Conservation (phyloP, 2,329 filamentous ascomycete genomes). For the Metarhizium guizhouense region DNA sequence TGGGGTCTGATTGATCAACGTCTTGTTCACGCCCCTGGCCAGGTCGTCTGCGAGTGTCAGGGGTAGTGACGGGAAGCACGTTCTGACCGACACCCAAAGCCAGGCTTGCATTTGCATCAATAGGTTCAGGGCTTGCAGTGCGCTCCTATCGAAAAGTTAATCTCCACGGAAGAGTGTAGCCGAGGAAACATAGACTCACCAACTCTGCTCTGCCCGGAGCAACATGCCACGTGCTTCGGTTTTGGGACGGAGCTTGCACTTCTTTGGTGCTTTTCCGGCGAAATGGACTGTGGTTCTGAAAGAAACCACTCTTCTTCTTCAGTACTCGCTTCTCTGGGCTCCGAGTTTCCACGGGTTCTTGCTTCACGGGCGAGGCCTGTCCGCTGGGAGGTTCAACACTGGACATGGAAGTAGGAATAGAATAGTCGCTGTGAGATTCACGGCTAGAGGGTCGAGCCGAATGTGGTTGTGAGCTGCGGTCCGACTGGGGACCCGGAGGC, state of each 20-base stretch:
- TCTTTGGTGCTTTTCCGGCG: constrained; percentile 85
- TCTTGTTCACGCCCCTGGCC: constrained; percentile 24
- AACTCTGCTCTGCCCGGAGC: constrained; percentile 13
- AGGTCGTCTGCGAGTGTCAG: constrained; percentile 46
- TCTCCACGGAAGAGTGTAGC: background rate
- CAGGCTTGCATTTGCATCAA: constrained; percentile 85
- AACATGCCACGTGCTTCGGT: constrained; percentile 53
- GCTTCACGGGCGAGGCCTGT: constrained; percentile 66
- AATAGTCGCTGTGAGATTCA: constrained; percentile 86
- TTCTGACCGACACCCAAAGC: constrained; percentile 94
- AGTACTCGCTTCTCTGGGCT: constrained; percentile 57
- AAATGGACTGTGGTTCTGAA: constrained; percentile 89
- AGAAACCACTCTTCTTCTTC: constrained; percentile 75
- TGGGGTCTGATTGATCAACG: constrained; percentile 68
- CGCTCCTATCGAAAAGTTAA: constrained; percentile 26
- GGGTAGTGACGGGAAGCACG: constrained; percentile 83
- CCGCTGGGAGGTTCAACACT: constrained; percentile 73
- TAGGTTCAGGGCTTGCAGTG: constrained; percentile 66
- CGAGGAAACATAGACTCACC: background rate
- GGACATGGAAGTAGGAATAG: constrained; percentile 79
- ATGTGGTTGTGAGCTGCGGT: constrained; percentile 42
- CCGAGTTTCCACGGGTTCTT: constrained; percentile 36
- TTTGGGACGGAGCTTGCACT: constrained; percentile 29
- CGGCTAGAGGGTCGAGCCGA: constrained; percentile 71
- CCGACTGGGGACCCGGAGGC: constrained; percentile 47